A percentile compares a stretch with the other conserved stretches of the same genome.
phyloP scores from a whole-genome alignment of 1,284 basidiomycete genomes.

The Lignosus rhinocerotis region DNA sequence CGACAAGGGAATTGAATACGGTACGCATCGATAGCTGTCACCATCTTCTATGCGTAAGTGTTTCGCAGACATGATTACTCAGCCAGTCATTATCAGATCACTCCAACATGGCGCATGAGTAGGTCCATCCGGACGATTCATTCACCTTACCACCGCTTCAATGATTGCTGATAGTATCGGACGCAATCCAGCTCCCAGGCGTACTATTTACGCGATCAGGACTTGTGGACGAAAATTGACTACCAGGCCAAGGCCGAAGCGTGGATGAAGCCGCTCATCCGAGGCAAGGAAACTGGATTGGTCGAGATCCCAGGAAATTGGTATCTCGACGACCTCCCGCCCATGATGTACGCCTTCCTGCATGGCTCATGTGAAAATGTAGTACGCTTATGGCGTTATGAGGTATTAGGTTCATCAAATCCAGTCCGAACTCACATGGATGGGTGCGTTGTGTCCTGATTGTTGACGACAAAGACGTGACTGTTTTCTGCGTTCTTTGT shows the following conservation, averaged over 20 bases:
- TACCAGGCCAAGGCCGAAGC: slow-evolving; percentile 57
- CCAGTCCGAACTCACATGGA: slow-evolving; percentile 11
- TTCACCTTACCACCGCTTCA: neutral
- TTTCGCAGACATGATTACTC: neutral
- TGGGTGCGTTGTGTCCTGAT: slow-evolving; percentile 9
- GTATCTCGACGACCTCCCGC: slow-evolving; percentile 70
- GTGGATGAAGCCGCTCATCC: slow-evolving; percentile 77
- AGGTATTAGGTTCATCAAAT: slow-evolving; percentile 4
- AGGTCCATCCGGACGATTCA: slow-evolving; percentile 20
- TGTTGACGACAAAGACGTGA: neutral
- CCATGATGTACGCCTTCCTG: slow-evolving; percentile 40
- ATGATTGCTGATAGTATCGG: neutral
- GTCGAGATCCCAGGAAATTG: slow-evolving; percentile 79
- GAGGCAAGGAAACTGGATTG: slow-evolving; percentile 65
- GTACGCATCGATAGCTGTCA: slow-evolving; percentile 34
- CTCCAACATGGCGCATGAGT: slow-evolving; percentile 67
- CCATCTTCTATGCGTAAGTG: neutral
- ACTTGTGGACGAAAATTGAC: slow-evolving; percentile 76
- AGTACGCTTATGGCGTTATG: neutral
- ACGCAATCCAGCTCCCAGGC: slow-evolving; percentile 56
- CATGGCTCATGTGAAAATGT: neutral
- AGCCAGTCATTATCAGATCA: slow-evolving; percentile 45
- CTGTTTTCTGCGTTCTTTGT: neutral
- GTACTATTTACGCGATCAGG: slow-evolving; percentile 71
- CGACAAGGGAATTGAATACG: slow-evolving; percentile 77